Base-by-base conservation (phyloP, 2,329 filamentous ascomycete genomes). In the Truncatella angustata region DNA sequence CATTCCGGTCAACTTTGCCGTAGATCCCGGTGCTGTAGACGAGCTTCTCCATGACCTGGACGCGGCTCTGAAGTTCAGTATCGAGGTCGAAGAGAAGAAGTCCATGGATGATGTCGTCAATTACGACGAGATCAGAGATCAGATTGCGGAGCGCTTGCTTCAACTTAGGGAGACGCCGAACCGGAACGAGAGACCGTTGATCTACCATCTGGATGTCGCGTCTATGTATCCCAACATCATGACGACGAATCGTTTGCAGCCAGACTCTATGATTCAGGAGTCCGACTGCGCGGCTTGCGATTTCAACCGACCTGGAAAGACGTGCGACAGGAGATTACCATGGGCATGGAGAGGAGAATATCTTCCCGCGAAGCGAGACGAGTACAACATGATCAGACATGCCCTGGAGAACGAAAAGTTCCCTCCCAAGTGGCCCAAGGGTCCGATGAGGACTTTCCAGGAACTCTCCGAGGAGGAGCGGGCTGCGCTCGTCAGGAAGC, bases 181-280 rank as follows among this genome's bases (percentile, higher is more conserved):
- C 62, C 82, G 94, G 56, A 85, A 78, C 60, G 94, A 99, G 68
- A 78, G 85, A 39, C 94, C 94, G 4, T 81, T 95, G 28, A 99
- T 99, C 58, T 99, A 99, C 72, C 94, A 99, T 78, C 77, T 99
- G 73, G 94, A 99, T 66, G 95, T 99, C 53, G 94, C 94, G 16
- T 97, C 94, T 54, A 99, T 99, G 94, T 99, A 99, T 68, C 94
- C 94, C 9, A 99, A 99, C 70, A 99, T 99, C 69, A 99, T 99
- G 95, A 99, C 95, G 2, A 99, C 94, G 1, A 99, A 99, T 70
- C 88, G 94, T 68, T 73, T 99, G 43, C 94, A 99, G 62, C 94
- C 94, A 0, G 94, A 99, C 70, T 97, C 94, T n/a, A 96, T 99
- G 91, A 95, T 99, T 50, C 79, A 93, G 44, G 95, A 99, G 67